phyloP scores from a whole-genome alignment of 495 filamentous ascomycete genomes.

The Aspergillus cristatus region DNA sequence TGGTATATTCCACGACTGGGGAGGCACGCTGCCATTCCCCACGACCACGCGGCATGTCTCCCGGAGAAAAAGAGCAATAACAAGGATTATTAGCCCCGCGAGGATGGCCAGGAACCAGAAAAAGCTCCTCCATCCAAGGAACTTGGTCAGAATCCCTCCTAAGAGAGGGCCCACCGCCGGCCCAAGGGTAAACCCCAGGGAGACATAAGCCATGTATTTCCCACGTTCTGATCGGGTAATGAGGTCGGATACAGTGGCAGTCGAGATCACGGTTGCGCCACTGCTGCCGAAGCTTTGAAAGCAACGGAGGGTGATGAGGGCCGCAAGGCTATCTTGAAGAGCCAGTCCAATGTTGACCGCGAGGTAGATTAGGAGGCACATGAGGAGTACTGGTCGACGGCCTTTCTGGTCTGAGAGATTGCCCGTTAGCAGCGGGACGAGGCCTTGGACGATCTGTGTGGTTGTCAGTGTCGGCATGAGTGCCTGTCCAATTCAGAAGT shows the following conservation, averaged over 20 bases:
- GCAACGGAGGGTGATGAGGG: constrained; percentile 40
- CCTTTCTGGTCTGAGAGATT: constrained; percentile 39
- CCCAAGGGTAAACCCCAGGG: constrained; percentile 24
- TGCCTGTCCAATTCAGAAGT: no score
- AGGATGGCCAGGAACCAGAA: constrained; percentile 69
- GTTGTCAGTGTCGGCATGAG: no score
- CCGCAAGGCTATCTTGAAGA: constrained; percentile 31
- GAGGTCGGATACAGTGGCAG: constrained; percentile 34
- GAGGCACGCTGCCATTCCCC: constrained; percentile 36
- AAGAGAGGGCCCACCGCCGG: constrained; percentile 53
- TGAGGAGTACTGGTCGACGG: constrained; percentile 35
- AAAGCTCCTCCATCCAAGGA: constrained; percentile 59
- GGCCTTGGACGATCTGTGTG: constrained; percentile 41
- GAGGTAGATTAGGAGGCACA: constrained; percentile 34
- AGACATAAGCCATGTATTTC: constrained; percentile 31
- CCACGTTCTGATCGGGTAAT: constrained; percentile 36
- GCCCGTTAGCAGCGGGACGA: constrained; percentile 39
- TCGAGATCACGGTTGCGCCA: constrained; percentile 30
- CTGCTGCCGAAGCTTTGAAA: constrained; percentile 41
- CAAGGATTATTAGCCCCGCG: constrained; percentile 25
- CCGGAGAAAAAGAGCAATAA: constrained; percentile 22
- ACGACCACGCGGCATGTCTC: constrained; percentile 40
- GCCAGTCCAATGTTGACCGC: constrained; percentile 41
- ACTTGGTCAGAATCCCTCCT: constrained; percentile 55
- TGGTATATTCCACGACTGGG: constrained; percentile 31